Conservation (phyloP, 306 rosid genomes). For the Vicia faba region DNA sequence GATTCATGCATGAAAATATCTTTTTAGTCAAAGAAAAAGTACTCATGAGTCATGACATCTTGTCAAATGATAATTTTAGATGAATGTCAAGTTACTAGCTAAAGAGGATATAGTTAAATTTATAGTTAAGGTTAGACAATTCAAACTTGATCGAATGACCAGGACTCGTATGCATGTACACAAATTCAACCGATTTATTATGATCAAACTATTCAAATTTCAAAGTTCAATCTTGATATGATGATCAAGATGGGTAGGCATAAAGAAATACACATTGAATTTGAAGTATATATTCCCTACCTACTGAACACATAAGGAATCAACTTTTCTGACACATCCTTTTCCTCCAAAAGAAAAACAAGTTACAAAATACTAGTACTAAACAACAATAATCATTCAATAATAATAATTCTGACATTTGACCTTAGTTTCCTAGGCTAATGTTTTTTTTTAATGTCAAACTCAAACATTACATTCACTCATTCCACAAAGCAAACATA, state of each 20-base stretch:
- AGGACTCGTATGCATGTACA: no score
- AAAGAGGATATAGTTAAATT: no score
- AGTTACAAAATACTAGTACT: slow-evolving; percentile 29
- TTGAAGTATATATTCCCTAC: slow-evolving; percentile 30
- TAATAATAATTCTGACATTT: slow-evolving; percentile 31
- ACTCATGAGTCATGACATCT: slow-evolving; percentile 15
- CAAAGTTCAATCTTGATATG: neutral
- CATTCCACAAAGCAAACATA: slow-evolving; percentile 86
- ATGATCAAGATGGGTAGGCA: no score
- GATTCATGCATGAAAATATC: slow-evolving; percentile 42
- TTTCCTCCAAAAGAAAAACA: slow-evolving; percentile 18
- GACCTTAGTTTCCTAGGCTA: slow-evolving; percentile 38
- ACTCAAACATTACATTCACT: neutral
- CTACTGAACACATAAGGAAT: slow-evolving; percentile 31
- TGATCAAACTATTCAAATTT: no score
- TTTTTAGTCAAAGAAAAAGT: slow-evolving; percentile 32
- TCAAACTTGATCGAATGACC: no score
- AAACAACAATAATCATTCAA: slow-evolving; percentile 39
- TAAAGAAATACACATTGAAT: neutral
- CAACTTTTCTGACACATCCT: slow-evolving; percentile 33
- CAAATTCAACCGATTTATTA: no score
- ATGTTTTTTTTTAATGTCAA: neutral
- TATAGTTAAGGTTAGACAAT: no score
- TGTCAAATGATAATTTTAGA: slow-evolving; percentile 24
- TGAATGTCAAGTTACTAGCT: slow-evolving; percentile 6